These are phyloP conservation scores for Flaveria robusta DNA, from an alignment of 129 eudicot species.

Conservation along the genomic window DNA sequence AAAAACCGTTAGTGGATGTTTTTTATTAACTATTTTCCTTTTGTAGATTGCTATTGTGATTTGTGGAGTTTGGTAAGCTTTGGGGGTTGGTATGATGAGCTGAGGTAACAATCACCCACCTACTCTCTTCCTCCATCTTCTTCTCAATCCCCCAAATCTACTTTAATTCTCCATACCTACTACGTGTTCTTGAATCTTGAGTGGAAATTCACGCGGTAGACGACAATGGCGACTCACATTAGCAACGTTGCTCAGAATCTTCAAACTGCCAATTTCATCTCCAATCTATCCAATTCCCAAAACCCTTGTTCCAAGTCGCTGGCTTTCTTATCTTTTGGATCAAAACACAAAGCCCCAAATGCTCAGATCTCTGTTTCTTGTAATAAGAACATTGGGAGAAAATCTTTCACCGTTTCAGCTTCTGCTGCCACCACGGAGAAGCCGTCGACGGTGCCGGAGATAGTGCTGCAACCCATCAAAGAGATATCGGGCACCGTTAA, in stretches of 20 bases:
- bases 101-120: conserved; percentile 17
- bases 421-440: conserved; percentile 77
- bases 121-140: background rate
- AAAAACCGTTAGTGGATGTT: too few relatives aligned
- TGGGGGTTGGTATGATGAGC: conserved; percentile 31
- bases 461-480: conserved; percentile 86
- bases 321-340: conserved; percentile 46
- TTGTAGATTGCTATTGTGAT: background rate
- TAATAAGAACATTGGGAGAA: conserved; percentile 1
- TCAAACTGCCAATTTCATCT: conserved; percentile 39
- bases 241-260: conserved; percentile 45
- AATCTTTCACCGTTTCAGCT: conserved; percentile 46
- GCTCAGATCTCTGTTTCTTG: conserved; percentile 31
- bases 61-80: conserved; percentile 32
- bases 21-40: background rate
- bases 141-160: conserved; percentile 1
- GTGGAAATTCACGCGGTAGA: conserved; percentile 19
- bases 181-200: conserved; percentile 8
- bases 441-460: conserved; percentile 82
- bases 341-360: conserved; percentile 43
- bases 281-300: conserved; percentile 47
- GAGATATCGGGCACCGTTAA: conserved; percentile 87
- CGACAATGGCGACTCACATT: conserved; percentile 54
- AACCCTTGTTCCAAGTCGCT: conserved; percentile 33
- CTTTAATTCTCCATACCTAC: conserved; percentile 19